Base-by-base conservation (phyloP, 106 monocot species). In the Vanilla planifolia region DNA sequence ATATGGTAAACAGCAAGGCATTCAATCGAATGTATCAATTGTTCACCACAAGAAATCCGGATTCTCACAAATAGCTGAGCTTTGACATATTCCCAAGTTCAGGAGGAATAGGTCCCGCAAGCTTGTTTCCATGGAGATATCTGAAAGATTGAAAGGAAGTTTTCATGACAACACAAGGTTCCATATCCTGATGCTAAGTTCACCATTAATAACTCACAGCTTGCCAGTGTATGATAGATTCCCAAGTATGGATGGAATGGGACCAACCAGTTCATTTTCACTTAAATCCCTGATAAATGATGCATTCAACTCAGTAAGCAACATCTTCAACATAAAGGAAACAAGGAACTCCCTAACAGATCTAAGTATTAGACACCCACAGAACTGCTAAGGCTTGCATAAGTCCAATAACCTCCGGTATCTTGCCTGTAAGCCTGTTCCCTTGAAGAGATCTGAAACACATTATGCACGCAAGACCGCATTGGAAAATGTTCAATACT, bases 331-430 rank as follows among this genome's bases (percentile, higher is more conserved):
- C n/a, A n/a, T n/a, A n/a, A n/a, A n/a, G n/a, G n/a, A n/a, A n/a
- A n/a, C n/a, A n/a, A n/a, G n/a, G n/a, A n/a, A n/a, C n/a, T n/a
- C n/a, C n/a, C n/a, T n/a, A n/a, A n/a, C n/a, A n/a, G n/a, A n/a
- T n/a, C 53, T 21, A 50, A 50, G 3, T 3, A 30, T 53, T 16
- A 25, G 21, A 25, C 21, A 67, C 98, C 81, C 57, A 92, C 87
- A 98, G 55, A 21, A 98, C 92, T 30, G 98, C 98, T 70, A 98
- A 92, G 62, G 98, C 98, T 43, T 98, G 98, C 98, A 98, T 98
- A 4, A 92, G 85, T 45, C 98, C 98, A 80, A 98, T 84, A 28
- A 98, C 98, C 64, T 92, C 98, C 24, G 98, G 91, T 60, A 98
- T 98, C 73, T 85, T 82, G 23, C 98, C 98, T 30, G 70, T 98